phyloP scores from a whole-genome alignment of 139 green algal genomes.

The Chlamydomonas sphaeroides region DNA sequence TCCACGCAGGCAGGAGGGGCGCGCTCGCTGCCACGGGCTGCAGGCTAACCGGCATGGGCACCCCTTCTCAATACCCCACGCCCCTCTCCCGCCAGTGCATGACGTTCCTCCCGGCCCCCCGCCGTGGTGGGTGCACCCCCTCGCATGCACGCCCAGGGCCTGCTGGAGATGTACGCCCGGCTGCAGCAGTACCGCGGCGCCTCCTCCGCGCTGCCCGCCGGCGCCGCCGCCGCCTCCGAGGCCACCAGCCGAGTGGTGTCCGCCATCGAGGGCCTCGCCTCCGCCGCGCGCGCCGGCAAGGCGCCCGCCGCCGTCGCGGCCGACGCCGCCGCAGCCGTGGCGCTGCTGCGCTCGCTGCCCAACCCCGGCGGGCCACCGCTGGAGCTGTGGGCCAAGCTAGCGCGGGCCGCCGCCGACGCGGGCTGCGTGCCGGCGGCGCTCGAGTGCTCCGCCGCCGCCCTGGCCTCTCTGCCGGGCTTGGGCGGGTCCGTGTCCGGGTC shows the following conservation, averaged over 20 bases:
- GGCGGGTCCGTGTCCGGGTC: too few species aligned
- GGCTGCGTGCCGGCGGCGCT: slow-evolving; percentile 41
- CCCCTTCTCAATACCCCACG: too few species aligned
- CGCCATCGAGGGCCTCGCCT: slow-evolving; percentile 56
- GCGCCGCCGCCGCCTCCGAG: slow-evolving; percentile 52
- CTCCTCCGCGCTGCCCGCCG: slow-evolving; percentile 45
- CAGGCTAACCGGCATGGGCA: too few species aligned
- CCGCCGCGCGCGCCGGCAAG: background rate
- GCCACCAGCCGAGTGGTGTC: slow-evolving; percentile 59
- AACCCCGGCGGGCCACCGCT: slow-evolving; percentile 43
- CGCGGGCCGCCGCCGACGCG: slow-evolving; percentile 47
- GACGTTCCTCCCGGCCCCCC: background rate
- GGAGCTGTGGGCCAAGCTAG: slow-evolving; percentile 66
- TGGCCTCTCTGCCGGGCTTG: background rate
- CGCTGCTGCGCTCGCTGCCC: slow-evolving; percentile 51
- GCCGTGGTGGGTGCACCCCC: too few species aligned
- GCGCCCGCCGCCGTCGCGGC: slow-evolving; percentile 1
- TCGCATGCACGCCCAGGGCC: slow-evolving; percentile 22
- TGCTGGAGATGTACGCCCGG: slow-evolving; percentile 52
- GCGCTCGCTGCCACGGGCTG: too few species aligned
- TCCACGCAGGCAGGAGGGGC: too few species aligned
- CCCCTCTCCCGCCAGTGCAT: too few species aligned
- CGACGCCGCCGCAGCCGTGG: slow-evolving; percentile 48
- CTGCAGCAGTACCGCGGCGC: slow-evolving; percentile 65
- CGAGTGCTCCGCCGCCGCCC: slow-evolving; percentile 46